A percentile compares a stretch with the other conserved stretches of the same genome.
Conservation (phyloP, 768 basidiomycete genomes). For the Naganishia randhawae region DNA sequence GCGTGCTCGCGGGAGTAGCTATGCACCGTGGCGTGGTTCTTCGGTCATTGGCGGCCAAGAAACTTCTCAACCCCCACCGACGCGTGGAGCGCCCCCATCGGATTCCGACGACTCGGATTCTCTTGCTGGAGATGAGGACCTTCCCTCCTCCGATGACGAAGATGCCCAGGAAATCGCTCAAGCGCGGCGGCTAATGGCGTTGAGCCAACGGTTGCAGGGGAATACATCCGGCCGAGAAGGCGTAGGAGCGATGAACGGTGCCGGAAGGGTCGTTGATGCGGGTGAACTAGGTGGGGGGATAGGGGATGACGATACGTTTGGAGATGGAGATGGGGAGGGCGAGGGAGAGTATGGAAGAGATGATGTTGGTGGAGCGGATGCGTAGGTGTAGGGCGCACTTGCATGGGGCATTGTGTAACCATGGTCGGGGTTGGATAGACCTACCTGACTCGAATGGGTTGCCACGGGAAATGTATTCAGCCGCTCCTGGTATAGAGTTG, state of each 20-base stretch:
- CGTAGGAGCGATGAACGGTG: slow-evolving; percentile 35
- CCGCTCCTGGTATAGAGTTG: too few relatives aligned
- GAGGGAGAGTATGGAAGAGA: slow-evolving; percentile 12
- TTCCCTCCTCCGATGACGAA: slow-evolving; percentile 28
- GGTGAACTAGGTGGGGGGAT: slow-evolving; percentile 34
- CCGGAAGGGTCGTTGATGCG: slow-evolving; percentile 43
- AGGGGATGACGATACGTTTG: slow-evolving; percentile 22
- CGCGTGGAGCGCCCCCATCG: slow-evolving; percentile 1
- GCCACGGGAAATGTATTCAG: too few relatives aligned
- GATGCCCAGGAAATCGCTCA: slow-evolving; percentile 44
- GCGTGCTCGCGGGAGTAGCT: slow-evolving; percentile 35
- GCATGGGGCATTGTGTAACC: too few relatives aligned
- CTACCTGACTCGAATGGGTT: too few relatives aligned
- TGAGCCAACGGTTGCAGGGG: slow-evolving; percentile 42
- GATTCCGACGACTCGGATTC: slow-evolving; percentile 18
- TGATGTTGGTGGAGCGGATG: slow-evolving; percentile 26
- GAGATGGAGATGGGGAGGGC: slow-evolving; percentile 18
- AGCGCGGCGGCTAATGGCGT: slow-evolving; percentile 35
- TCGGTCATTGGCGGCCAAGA: slow-evolving; percentile 6
- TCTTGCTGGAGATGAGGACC: slow-evolving; percentile 20
- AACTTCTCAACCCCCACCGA: not conserved
- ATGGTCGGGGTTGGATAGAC: too few relatives aligned
- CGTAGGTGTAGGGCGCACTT: too few relatives aligned
- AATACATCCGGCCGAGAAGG: slow-evolving; percentile 42
- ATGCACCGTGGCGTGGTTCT: slow-evolving; percentile 30